Conservation (phyloP, 2,329 filamentous ascomycete genomes). For the Elsinoe australis region DNA sequence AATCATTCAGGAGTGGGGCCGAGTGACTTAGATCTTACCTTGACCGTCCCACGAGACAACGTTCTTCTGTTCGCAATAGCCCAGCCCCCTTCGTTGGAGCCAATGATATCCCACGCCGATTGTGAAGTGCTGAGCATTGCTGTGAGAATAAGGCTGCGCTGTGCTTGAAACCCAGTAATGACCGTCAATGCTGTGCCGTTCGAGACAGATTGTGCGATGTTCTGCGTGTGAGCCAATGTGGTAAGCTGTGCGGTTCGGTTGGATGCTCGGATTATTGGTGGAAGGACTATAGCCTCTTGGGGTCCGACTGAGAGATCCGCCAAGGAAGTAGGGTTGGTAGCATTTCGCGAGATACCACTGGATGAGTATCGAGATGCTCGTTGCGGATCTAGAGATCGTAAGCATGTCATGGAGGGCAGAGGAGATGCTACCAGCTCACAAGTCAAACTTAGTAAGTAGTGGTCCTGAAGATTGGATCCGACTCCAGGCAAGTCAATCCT, state of each 20-base stretch:
- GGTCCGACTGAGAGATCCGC: slow-evolving; percentile 17
- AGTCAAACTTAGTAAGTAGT: slow-evolving; percentile 28
- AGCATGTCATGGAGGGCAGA: too few species aligned
- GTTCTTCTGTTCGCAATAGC: slow-evolving; percentile 34
- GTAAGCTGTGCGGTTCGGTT: slow-evolving; percentile 21
- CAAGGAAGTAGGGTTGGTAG: not conserved
- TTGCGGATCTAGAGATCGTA: slow-evolving; percentile 17
- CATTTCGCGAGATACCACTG: not conserved
- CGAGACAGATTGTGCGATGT: slow-evolving; percentile 22
- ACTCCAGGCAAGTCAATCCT: slow-evolving; percentile 54
- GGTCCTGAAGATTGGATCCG: slow-evolving; percentile 57
- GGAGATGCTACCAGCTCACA: too few species aligned
- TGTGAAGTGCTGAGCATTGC: slow-evolving; percentile 23
- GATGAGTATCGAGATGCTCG: slow-evolving; percentile 6
- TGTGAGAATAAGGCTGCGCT: slow-evolving; percentile 23
- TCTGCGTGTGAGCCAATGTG: slow-evolving; percentile 22
- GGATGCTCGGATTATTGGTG: slow-evolving; percentile 23
- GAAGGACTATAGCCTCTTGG: slow-evolving; percentile 27
- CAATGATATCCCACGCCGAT: slow-evolving; percentile 28
- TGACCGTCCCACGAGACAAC: slow-evolving; percentile 40
- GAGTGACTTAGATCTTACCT: not conserved
- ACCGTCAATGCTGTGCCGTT: slow-evolving; percentile 20
- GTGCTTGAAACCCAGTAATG: slow-evolving; percentile 24
- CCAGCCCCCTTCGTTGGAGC: slow-evolving; percentile 28
- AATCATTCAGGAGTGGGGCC: not conserved